A percentile compares a stretch with the other conserved stretches of the same genome.
Conservation (phyloP, 2,329 filamentous ascomycete genomes). For the Penicillium frequentans region DNA sequence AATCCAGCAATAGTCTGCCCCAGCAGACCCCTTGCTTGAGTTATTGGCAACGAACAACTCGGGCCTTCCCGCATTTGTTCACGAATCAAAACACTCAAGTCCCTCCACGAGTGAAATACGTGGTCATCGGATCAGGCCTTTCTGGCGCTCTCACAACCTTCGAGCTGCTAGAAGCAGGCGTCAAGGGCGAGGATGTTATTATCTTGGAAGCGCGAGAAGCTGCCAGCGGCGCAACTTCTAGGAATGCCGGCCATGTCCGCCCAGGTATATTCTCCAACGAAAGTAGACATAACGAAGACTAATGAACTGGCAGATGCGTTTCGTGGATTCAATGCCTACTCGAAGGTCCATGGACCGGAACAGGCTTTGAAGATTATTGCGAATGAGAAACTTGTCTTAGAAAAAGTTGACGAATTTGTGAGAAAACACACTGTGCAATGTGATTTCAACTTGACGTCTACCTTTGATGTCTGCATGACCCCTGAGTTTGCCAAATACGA, state of each 20-base stretch:
- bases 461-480: constrained; percentile 52
- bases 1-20: constrained; percentile 22
- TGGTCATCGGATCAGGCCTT: constrained; percentile 22
- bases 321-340: constrained; percentile 48
- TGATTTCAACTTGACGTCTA: constrained; percentile 49
- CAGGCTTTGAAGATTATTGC: constrained; percentile 50
- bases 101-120: constrained; percentile 11
- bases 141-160: constrained; percentile 20
- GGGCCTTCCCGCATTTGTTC: constrained; percentile 16
- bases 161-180: constrained; percentile 17
- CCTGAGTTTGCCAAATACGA: constrained; percentile 49
- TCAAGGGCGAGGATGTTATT: constrained; percentile 14
- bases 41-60: constrained; percentile 32
- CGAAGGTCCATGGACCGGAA: constrained; percentile 42
- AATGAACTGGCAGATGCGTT: constrained; percentile 40
- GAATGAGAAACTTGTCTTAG: constrained; percentile 45
- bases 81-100: constrained; percentile 7
- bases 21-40: constrained; percentile 31
- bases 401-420: constrained; percentile 45
- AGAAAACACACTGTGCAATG: constrained; percentile 43
- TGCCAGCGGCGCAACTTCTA: constrained; percentile 23
- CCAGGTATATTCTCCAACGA: constrained; percentile 12
- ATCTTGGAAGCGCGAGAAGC: constrained; percentile 25
- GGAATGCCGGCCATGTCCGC: constrained; percentile 25
- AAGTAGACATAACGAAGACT: background rate